Evolutionary conservation across 495 filamentous ascomycete genomes (phyloP).

Genomic region (Jackrogersella multiformis): DNA sequence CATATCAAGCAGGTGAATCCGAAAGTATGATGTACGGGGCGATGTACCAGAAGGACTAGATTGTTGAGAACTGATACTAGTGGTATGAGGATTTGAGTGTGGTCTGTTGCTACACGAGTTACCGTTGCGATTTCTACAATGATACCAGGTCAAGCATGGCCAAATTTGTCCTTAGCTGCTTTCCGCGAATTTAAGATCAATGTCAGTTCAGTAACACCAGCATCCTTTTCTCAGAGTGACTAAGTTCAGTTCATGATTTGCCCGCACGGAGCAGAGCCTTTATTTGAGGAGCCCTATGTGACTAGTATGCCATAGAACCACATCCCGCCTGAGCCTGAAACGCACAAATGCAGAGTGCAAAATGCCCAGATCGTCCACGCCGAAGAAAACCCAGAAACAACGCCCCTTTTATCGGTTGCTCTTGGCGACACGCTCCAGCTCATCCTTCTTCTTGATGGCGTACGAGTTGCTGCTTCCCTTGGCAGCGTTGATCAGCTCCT

Average conservation of each 20-base stretch:
- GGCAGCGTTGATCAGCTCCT: slow-evolving; percentile 99
- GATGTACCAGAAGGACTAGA: neutral
- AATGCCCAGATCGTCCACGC: slow-evolving; percentile 59
- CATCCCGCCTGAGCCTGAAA: slow-evolving; percentile 57
- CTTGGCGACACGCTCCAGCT: slow-evolving; percentile 99
- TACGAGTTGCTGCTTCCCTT: slow-evolving; percentile 99
- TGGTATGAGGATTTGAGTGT: neutral
- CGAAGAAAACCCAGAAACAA: slow-evolving; percentile 53
- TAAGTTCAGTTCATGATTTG: slow-evolving; percentile 50
- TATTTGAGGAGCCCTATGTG: slow-evolving; percentile 54
- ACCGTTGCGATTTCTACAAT: slow-evolving; percentile 16
- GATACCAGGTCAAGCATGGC: slow-evolving; percentile 34
- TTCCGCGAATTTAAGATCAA: slow-evolving; percentile 14
- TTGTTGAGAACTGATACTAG: slow-evolving; percentile 1
- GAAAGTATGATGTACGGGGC: slow-evolving; percentile 5
- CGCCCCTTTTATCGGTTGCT: slow-evolving; percentile 85
- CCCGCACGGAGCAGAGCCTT: slow-evolving; percentile 51
- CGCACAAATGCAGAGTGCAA: slow-evolving; percentile 61
- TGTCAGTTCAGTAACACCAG: slow-evolving; percentile 22
- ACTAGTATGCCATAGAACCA: slow-evolving; percentile 60
- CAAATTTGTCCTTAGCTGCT: slow-evolving; percentile 6
- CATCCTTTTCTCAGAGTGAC: slow-evolving; percentile 32
- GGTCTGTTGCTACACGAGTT: neutral
- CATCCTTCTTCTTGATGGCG: slow-evolving; percentile 99
- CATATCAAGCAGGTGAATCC: slow-evolving; percentile 27